Evolutionary conservation across 164 flowering plant genomes (phyloP).

Genomic region (Houttuynia cordata): DNA sequence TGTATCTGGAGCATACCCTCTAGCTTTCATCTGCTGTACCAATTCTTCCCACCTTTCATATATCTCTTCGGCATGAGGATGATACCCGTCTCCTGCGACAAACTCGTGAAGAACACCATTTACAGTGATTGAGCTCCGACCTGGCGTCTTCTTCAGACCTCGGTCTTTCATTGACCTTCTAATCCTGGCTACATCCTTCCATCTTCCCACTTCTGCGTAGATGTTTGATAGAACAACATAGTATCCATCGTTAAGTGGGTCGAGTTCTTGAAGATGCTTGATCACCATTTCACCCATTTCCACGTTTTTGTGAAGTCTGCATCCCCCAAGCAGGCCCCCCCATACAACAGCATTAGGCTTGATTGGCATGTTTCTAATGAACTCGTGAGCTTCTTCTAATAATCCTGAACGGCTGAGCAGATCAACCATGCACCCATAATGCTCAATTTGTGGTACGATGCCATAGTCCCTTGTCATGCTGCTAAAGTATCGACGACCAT

Average conservation of each 20-base stretch:
- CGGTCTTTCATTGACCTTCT: conserved; percentile 42
- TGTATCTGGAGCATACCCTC: conserved; percentile 48
- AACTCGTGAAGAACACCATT: conserved; percentile 43
- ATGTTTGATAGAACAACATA: conserved; percentile 54
- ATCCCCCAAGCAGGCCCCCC: conserved; percentile 67
- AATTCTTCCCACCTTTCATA: conserved; percentile 34
- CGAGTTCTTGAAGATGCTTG: conserved; percentile 36
- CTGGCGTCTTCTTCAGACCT: conserved; percentile 54
- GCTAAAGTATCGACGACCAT: conserved; percentile 34
- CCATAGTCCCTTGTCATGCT: conserved; percentile 43
- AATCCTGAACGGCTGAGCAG: conserved; percentile 52
- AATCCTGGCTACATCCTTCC: conserved; percentile 47
- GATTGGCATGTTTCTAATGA: conserved; percentile 45
- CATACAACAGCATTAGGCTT: conserved; percentile 46
- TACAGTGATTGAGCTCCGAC: conserved; percentile 44
- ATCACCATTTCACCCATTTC: conserved; percentile 50
- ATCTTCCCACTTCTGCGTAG: conserved; percentile 42
- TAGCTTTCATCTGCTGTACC: conserved; percentile 26
- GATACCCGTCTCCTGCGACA: conserved; percentile 50
- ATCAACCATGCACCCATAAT: conserved; percentile 67
- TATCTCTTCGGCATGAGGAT: conserved; percentile 35
- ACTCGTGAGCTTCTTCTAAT: conserved; percentile 43
- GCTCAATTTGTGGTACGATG: conserved; percentile 39
- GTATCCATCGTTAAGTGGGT: conserved; percentile 52
- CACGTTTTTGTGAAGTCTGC: conserved; percentile 45